Evolutionary conservation across 139 green algal genomes (phyloP).

Genomic region (Tetraselmis striata): DNA sequence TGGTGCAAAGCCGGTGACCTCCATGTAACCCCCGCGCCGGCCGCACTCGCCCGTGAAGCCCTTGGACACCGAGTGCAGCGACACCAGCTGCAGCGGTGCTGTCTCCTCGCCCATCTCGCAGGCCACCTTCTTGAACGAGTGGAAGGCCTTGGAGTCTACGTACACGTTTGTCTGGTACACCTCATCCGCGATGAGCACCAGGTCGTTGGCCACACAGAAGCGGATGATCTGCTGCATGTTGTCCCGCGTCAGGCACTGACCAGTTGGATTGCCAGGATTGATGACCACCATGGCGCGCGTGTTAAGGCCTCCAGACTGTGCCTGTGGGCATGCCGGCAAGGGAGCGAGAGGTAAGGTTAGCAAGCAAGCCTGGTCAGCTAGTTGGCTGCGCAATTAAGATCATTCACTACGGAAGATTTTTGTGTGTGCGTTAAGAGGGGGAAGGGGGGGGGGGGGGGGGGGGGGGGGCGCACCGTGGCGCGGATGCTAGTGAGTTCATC

Average conservation of each 20-base stretch:
- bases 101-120: slow-evolving; percentile 40
- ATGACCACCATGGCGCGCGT: slow-evolving; percentile 80
- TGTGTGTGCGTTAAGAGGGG: neutral
- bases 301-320: neutral
- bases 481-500: neutral
- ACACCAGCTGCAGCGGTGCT: slow-evolving; percentile 54
- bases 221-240: slow-evolving; percentile 63
- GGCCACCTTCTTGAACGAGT: slow-evolving; percentile 73
- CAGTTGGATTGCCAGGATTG: slow-evolving; percentile 95
- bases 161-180: slow-evolving; percentile 95
- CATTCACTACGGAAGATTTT: no score
- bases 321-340: neutral
- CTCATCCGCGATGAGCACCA: slow-evolving; percentile 92
- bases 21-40: slow-evolving; percentile 82
- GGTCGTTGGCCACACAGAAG: slow-evolving; percentile 67
- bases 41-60: slow-evolving; percentile 85
- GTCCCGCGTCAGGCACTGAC: slow-evolving; percentile 54
- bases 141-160: slow-evolving; percentile 60
- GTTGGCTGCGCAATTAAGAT: neutral
- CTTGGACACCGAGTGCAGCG: slow-evolving; percentile 86
- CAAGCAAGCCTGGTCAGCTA: neutral
- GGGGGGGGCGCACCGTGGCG: neutral
- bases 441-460: no score
- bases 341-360: neutral
- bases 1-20: slow-evolving; percentile 70